Conservation (phyloP, 2,329 filamentous ascomycete species). For the Hymenoscyphus linearis region DNA sequence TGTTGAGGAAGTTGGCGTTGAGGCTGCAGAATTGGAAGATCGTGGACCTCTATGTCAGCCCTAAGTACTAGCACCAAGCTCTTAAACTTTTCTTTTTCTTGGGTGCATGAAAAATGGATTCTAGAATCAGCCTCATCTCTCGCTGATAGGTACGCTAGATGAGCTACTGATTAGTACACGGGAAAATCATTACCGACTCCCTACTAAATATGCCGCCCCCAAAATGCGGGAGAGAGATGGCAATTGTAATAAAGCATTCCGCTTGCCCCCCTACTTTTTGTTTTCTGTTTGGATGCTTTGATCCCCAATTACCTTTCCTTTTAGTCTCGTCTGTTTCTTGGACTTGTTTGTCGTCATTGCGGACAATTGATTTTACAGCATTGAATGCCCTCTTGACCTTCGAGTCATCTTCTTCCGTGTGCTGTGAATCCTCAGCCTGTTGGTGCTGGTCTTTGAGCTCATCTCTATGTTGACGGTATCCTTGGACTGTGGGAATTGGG, state of each 20-base stretch:
- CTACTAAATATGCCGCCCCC: neutral
- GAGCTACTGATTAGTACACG: neutral
- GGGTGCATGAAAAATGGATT: too few species aligned
- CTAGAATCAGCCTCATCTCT: constrained; percentile 2
- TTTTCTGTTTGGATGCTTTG: neutral
- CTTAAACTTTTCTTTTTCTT: neutral
- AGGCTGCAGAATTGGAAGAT: constrained; percentile 11
- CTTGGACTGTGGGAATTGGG: constrained; percentile 25
- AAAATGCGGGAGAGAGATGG: neutral
- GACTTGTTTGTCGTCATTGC: constrained; percentile 21
- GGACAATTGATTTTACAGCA: constrained; percentile 21
- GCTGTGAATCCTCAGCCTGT: constrained; percentile 22
- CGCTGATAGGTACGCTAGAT: constrained; percentile 1
- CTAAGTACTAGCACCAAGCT: neutral
- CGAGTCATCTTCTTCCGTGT: constrained; percentile 24
- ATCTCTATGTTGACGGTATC: constrained; percentile 23
- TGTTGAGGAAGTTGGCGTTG: constrained; percentile 9
- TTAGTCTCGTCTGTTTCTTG: neutral
- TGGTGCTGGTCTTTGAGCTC: constrained; percentile 19
- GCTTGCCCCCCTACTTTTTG: neutral
- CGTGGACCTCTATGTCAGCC: constrained; percentile 6
- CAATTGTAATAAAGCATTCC: neutral
- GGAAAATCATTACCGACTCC: too few species aligned
- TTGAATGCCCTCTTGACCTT: constrained; percentile 19
- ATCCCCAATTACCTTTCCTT: neutral